Percentiles rank a stretch among this genome's conserved stretches.
phyloP scores from a whole-genome alignment of 768 basidiomycete species.

The Hebeloma cylindrosporum region DNA sequence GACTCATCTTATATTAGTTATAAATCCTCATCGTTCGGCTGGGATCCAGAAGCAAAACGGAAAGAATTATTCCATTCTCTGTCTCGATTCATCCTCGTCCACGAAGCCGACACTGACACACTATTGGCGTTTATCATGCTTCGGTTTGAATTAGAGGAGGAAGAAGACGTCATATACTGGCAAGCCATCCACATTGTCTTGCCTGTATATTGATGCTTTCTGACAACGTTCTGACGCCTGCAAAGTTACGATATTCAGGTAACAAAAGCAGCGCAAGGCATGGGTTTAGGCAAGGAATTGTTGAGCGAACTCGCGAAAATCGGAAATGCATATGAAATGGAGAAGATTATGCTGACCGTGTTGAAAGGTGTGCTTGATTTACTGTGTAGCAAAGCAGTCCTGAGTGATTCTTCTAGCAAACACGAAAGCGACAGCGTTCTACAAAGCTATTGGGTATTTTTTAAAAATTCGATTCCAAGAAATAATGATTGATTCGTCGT shows the following conservation, averaged over 20 bases:
- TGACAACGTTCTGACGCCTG: too few relatives aligned
- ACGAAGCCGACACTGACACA: conserved; percentile 13
- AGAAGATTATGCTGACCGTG: conserved; percentile 74
- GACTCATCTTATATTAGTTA: conserved; percentile 39
- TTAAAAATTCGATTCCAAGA: background rate
- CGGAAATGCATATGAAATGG: conserved; percentile 54
- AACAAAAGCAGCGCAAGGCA: conserved; percentile 37
- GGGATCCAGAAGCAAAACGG: conserved; percentile 56
- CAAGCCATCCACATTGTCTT: conserved; percentile 29
- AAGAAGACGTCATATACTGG: conserved; percentile 70
- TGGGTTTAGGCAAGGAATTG: conserved; percentile 60
- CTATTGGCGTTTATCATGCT: conserved; percentile 55
- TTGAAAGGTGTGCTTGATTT: conserved; percentile 55
- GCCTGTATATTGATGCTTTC: too few relatives aligned
- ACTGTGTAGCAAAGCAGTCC: background rate
- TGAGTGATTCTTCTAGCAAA: conserved; percentile 15
- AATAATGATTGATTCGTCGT: background rate
- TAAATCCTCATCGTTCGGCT: conserved; percentile 59
- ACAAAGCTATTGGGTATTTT: conserved; percentile 53
- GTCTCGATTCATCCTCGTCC: conserved; percentile 61
- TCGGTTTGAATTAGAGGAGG: conserved; percentile 71
- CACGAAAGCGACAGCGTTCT: conserved; percentile 43
- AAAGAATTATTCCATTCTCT: conserved; percentile 58
- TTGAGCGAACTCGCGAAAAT: conserved; percentile 51
- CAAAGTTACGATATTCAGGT: conserved; percentile 88